Conservation (phyloP, 768 basidiomycete species). For the Lactifluus piperatus region DNA sequence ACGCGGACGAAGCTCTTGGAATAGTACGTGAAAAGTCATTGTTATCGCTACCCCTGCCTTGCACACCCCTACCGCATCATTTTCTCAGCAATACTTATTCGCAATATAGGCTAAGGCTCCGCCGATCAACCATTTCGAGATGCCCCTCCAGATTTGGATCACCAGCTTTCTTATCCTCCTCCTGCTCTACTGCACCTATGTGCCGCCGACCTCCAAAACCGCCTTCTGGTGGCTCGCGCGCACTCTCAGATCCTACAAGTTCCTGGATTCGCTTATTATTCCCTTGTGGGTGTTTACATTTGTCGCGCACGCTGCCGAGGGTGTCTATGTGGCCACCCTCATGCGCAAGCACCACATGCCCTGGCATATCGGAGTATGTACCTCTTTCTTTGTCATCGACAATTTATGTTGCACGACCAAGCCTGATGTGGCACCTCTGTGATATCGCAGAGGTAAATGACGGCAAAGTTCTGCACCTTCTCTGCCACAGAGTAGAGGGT, state of each 20-base stretch:
- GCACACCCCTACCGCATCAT: not conserved
- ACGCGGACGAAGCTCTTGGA: slow-evolving; percentile 71
- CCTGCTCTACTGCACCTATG: slow-evolving; percentile 29
- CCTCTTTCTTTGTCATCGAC: slow-evolving; percentile 17
- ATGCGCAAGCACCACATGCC: slow-evolving; percentile 46
- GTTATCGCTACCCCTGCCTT: not conserved
- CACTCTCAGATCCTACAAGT: slow-evolving; percentile 26
- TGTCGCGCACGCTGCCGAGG: slow-evolving; percentile 39
- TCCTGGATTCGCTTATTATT: slow-evolving; percentile 25
- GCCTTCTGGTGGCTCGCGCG: slow-evolving; percentile 27
- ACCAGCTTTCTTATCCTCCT: slow-evolving; percentile 25
- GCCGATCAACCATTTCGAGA: slow-evolving; percentile 45
- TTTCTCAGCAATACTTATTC: not conserved
- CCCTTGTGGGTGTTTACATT: slow-evolving; percentile 28
- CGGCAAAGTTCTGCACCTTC: slow-evolving; percentile 97
- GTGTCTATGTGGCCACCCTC: slow-evolving; percentile 38
- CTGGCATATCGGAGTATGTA: slow-evolving; percentile 32
- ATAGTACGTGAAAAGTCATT: slow-evolving; percentile 42
- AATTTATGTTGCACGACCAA: not conserved
- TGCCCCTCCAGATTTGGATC: slow-evolving; percentile 30
- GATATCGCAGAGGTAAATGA: slow-evolving; percentile 92
- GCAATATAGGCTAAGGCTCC: slow-evolving; percentile 33
- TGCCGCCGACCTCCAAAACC: slow-evolving; percentile 20
- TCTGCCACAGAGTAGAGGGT: slow-evolving; percentile 87
- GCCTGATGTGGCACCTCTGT: slow-evolving; percentile 68